Evolutionary conservation across 1,284 basidiomycete species (phyloP).

Genomic region (Cutaneotrichosporon sp.): DNA sequence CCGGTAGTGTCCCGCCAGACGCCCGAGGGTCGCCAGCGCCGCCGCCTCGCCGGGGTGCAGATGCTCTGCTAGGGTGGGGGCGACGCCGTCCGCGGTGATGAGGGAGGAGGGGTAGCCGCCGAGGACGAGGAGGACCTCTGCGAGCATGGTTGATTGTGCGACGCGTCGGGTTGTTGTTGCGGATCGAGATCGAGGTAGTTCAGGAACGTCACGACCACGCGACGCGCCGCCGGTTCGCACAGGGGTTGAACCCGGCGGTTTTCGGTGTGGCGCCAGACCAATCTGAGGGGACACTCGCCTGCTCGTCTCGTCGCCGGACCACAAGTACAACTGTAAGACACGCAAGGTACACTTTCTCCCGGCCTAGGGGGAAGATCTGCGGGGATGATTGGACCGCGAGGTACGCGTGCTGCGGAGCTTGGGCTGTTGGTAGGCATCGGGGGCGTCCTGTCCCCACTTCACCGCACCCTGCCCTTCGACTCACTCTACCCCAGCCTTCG

Average conservation of each 20-base stretch:
- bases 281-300: background rate
- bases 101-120: slow-evolving; percentile 80
- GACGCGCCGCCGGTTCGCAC: background rate
- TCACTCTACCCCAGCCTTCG: no score
- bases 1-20: slow-evolving; percentile 70
- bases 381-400: no score
- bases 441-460: no score
- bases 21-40: slow-evolving; percentile 70
- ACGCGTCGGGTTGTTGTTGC: slow-evolving; percentile 6
- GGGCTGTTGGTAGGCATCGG: no score
- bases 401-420: no score
- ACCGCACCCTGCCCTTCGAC: no score
- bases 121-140: slow-evolving; percentile 78
- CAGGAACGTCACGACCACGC: background rate
- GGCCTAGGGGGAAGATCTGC: no score
- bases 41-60: slow-evolving; percentile 84
- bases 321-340: background rate
- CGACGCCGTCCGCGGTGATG: slow-evolving; percentile 59
- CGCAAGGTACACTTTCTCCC: no score
- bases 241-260: background rate
- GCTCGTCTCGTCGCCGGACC: background rate
- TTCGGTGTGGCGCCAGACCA: background rate
- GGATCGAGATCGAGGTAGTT: background rate
- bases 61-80: slow-evolving; percentile 67
- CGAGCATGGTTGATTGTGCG: slow-evolving; percentile 62